Evolutionary conservation across 1,284 basidiomycete genomes (phyloP).

Genomic region (Cystobasidium slooffiae): DNA sequence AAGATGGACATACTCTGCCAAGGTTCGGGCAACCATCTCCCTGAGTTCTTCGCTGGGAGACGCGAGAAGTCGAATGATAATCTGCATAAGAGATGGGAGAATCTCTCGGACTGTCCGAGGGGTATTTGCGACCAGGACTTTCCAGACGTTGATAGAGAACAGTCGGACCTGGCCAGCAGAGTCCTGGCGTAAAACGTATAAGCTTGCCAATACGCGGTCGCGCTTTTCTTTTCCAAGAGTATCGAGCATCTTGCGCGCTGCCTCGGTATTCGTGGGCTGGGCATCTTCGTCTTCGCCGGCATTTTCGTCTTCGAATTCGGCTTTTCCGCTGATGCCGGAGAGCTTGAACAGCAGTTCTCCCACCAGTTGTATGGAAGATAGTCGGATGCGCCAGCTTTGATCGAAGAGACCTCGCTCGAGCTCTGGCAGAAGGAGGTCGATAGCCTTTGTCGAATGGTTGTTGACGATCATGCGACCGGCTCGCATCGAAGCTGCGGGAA

Average conservation of each 20-base stretch:
- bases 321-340: conserved; percentile 94
- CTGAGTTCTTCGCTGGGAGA: conserved; percentile 82
- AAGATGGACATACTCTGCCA: conserved; percentile 57
- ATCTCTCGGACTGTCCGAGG: conserved; percentile 82
- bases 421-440: conserved; percentile 92
- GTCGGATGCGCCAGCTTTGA: conserved; percentile 89
- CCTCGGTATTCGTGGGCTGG: conserved; percentile 68
- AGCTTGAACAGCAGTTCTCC: conserved; percentile 97
- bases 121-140: conserved; percentile 85
- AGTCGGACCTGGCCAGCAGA: conserved; percentile 86
- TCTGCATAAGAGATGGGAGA: conserved; percentile 72
- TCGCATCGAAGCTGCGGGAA: conserved; percentile 78
- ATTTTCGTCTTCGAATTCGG: conserved; percentile 80
- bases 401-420: conserved; percentile 96
- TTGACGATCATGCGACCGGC: conserved; percentile 99
- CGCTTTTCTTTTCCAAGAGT: conserved; percentile 86
- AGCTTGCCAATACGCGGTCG: conserved; percentile 84
- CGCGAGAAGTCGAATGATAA: conserved; percentile 74
- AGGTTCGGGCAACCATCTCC: conserved; percentile 87
- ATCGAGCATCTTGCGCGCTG: conserved; percentile 81
- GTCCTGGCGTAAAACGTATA: conserved; percentile 95
- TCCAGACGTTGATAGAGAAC: conserved; percentile 96
- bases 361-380: conserved; percentile 90
- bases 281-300: conserved; percentile 71
- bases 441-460: conserved; percentile 89